Percentiles rank a stretch among this genome's conserved stretches.
Conservation (phyloP, 2,329 filamentous ascomycete genomes). For the Endoconidiophora polonica region DNA sequence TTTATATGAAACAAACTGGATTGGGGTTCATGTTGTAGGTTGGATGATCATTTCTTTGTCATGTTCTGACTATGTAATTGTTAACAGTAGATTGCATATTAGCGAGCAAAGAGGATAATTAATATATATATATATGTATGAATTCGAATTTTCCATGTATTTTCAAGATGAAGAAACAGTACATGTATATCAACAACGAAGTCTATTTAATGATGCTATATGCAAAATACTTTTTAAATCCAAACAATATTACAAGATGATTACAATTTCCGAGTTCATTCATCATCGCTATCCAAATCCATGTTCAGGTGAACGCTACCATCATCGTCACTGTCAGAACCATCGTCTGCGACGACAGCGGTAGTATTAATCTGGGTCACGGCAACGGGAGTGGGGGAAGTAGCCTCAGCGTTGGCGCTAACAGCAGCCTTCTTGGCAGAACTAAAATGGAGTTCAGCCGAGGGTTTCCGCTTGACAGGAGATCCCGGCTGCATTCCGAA, state of each 20-base stretch:
- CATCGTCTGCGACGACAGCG: conserved; percentile 16
- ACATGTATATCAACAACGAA: no score
- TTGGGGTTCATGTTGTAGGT: no score
- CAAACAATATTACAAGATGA: neutral
- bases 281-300: conserved; percentile 37
- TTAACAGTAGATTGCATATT: no score
- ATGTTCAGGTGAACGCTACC: conserved; percentile 43
- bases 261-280: neutral
- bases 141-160: no score
- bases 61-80: no score
- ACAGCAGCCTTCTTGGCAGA: conserved; percentile 21
- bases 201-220: no score
- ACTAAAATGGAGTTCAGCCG: conserved; percentile 18
- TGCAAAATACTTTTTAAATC: neutral
- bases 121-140: no score
- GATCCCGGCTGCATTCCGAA: conserved; percentile 15
- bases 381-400: conserved; percentile 14
- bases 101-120: no score
- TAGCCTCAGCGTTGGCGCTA: neutral
- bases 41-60: no score
- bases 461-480: conserved; percentile 24
- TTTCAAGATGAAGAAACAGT: no score
- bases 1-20: no score
- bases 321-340: conserved; percentile 29
- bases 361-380: conserved; percentile 14